Evolutionary conservation across 768 basidiomycete species (phyloP).

Genomic region (Panus rudis): DNA sequence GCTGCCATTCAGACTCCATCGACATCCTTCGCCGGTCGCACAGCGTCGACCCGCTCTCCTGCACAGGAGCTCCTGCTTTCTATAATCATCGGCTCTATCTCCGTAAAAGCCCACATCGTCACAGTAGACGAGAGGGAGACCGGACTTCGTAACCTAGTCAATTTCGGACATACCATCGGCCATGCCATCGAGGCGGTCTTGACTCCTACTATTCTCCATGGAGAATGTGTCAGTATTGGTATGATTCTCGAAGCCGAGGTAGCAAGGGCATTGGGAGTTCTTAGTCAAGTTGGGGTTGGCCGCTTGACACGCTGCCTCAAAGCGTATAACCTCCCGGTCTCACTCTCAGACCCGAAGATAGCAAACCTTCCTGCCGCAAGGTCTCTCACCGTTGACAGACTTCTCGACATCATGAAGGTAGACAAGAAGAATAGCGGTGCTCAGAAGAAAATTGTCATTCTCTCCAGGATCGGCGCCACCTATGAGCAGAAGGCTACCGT

Average conservation of each 20-base stretch:
- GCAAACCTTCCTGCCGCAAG: constrained; percentile 62
- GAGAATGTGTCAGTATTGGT: constrained; percentile 92
- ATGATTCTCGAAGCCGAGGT: constrained; percentile 97
- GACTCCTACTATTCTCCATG: constrained; percentile 90
- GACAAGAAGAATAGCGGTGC: constrained; percentile 97
- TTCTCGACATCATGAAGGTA: constrained; percentile 90
- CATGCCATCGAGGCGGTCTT: constrained; percentile 97
- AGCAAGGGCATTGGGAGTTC: constrained; percentile 78
- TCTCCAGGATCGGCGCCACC: constrained; percentile 86
- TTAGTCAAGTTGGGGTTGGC: constrained; percentile 89
- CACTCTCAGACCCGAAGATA: constrained; percentile 74
- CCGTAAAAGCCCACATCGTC: constrained; percentile 95
- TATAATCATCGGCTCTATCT: constrained; percentile 88
- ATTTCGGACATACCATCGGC: constrained; percentile 97
- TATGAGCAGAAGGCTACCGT: constrained; percentile 87
- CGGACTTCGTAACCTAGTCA: constrained; percentile 95
- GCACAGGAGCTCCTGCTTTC: constrained; percentile 83
- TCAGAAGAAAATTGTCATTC: constrained; percentile 90
- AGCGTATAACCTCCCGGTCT: constrained; percentile 85
- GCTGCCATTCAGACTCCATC: constrained; percentile 76
- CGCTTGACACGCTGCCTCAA: constrained; percentile 82
- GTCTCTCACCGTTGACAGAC: constrained; percentile 66
- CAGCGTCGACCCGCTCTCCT: constrained; percentile 56
- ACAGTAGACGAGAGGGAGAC: constrained; percentile 96
- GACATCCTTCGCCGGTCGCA: constrained; percentile 45